Percentiles rank a stretch among this genome's conserved stretches.
Conservation (phyloP, 768 basidiomycete species). For the Collybia mongolica region DNA sequence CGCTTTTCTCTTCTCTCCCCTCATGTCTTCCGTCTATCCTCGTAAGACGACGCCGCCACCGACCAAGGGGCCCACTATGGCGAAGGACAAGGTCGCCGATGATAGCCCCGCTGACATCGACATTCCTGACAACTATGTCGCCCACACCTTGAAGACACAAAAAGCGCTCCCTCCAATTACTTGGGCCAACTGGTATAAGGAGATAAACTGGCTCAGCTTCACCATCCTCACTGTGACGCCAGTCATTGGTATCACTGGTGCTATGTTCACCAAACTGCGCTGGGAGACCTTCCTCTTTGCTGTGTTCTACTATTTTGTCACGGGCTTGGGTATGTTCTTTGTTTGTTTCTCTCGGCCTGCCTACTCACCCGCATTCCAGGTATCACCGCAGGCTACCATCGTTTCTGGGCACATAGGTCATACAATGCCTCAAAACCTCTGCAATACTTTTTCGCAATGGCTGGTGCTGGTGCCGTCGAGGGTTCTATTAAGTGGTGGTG, state of each 20-base stretch:
- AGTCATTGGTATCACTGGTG: slow-evolving; percentile 69
- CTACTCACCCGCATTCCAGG: slow-evolving; percentile 32
- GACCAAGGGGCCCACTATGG: slow-evolving; percentile 6
- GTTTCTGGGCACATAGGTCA: slow-evolving; percentile 94
- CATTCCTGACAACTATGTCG: slow-evolving; percentile 83
- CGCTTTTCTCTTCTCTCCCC: slow-evolving; percentile 1
- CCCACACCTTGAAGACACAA: slow-evolving; percentile 66
- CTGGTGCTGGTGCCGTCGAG: slow-evolving; percentile 91
- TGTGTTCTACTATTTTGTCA: slow-evolving; percentile 38
- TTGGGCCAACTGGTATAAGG: slow-evolving; percentile 54
- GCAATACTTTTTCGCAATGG: slow-evolving; percentile 80
- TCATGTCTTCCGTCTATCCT: slow-evolving; percentile 28
- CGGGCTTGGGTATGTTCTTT: slow-evolving; percentile 66
- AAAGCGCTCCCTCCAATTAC: slow-evolving; percentile 69
- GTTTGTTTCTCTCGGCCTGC: neutral
- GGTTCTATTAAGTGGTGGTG: slow-evolving; percentile 99
- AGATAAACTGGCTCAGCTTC: slow-evolving; percentile 79
- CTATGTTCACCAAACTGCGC: slow-evolving; percentile 59
- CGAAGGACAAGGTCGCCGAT: slow-evolving; percentile 17
- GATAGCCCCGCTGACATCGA: slow-evolving; percentile 47
- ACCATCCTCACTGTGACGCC: slow-evolving; percentile 75
- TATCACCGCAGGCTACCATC: slow-evolving; percentile 94
- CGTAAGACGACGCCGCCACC: slow-evolving; percentile 19
- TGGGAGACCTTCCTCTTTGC: slow-evolving; percentile 69
- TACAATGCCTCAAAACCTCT: slow-evolving; percentile 90